phyloP scores from a whole-genome alignment of 805 yeast genomes.

The Saturnispora dispora region DNA sequence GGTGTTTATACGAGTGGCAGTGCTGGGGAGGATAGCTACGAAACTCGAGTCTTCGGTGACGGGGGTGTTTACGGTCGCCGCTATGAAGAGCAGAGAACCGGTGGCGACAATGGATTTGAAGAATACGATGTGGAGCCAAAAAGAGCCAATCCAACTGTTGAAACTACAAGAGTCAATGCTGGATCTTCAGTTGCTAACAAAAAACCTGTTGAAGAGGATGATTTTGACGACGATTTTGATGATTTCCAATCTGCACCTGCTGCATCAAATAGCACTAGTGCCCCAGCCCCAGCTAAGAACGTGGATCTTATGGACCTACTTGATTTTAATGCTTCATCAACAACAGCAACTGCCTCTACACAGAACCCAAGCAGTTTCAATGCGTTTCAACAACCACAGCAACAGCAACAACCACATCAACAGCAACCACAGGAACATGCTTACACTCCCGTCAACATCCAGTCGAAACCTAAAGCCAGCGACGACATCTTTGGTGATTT shows the following conservation, averaged over 20 bases:
- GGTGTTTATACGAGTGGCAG: constrained; percentile 24
- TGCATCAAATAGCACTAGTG: constrained; percentile 14
- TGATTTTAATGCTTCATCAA: background rate
- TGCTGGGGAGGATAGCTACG: constrained; percentile 31
- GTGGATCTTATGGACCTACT: constrained; percentile 22
- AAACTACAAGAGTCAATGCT: constrained; percentile 37
- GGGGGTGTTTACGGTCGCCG: constrained; percentile 64
- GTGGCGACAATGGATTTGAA: constrained; percentile 37
- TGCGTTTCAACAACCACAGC: constrained; percentile 3
- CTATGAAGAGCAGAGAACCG: constrained; percentile 47
- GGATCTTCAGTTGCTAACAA: constrained; percentile 14
- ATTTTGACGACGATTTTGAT: constrained; percentile 61
- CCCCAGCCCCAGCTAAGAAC: constrained; percentile 14
- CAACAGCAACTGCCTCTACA: constrained; percentile 6
- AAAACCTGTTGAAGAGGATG: constrained; percentile 32
- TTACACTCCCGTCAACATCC: constrained; percentile 25
- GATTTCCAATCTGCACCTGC: constrained; percentile 59
- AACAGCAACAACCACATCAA: constrained; percentile 13
- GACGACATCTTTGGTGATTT: constrained; percentile 68
- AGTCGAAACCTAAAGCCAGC: constrained; percentile 24
- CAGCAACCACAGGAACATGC: constrained; percentile 25
- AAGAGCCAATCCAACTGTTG: constrained; percentile 27
- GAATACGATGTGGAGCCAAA: constrained; percentile 47
- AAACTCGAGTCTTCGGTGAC: constrained; percentile 55
- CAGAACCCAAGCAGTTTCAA: background rate